Evolutionary conservation across 1,284 basidiomycete species (phyloP), one percentile per base, ranked within the genome.

Genomic region (Pseudozyma hubeiensis): DNA sequence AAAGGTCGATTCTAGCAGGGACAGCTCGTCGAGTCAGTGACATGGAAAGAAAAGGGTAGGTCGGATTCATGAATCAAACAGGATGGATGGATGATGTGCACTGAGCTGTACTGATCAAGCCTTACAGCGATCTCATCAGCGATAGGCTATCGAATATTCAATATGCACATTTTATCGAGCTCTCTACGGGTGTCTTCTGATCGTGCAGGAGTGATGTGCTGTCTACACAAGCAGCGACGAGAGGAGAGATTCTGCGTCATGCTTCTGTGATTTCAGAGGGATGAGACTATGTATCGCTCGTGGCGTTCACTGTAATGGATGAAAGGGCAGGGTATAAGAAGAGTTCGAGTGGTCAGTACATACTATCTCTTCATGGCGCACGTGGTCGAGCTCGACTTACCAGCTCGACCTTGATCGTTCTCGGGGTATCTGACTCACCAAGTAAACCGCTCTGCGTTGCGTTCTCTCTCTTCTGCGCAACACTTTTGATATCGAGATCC

Each of bases 401-500:
- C 40, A 74, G 55, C 71, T 74, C 71, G 64, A 60, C 53, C 57
- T 50, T 58, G 34, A 7, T 35, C 39, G 43, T 43, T 19, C 19
- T 8, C 16, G 7, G 1, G 19, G 16, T 35, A 49, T 43, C 3
- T 16, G 24, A 59, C 56, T 59, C 49, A 59, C 56, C 56, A 7
- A 47, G 46, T 30, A n/a, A 7, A n/a, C 31, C 51, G 2, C 14
- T 17, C 17, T 17, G 11, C 10, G 30, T 9, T 9, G 17, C 43
- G 19, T 44, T 44, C 17, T 7, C 33, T 2, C 13, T 17, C n/a
- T 34, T 45, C 16, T 65, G 49, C 19, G 55, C 50, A 5, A 43
- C 45, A 10, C 4, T 17, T 3, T 16, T 43, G 7, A 73, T 43
- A 19, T 74, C 75, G 6, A 99, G 86, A 35, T 91, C 89, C 11